Base-by-base conservation (phyloP, 805 yeast species). In the Priceomyces melissophilus region DNA sequence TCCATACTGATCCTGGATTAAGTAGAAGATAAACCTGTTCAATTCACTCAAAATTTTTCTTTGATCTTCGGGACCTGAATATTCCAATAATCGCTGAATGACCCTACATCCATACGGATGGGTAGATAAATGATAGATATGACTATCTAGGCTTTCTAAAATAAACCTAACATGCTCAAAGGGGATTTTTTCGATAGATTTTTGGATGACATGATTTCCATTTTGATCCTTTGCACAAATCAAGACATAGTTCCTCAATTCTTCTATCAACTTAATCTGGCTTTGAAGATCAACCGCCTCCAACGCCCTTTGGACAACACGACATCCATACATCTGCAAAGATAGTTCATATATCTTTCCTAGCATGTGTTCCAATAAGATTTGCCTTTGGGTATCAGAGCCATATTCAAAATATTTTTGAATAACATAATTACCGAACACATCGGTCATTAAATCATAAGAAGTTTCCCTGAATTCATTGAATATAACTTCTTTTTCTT, bases 61-160 rank as follows among this genome's bases (percentile, higher is more conserved):
- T 60, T 86, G 90, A 52, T 88, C 90, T 4, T 70, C 75, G 7
- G 61, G 62, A 16, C 75, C 70, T 2, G 95, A 86, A 63, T 78
- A 83, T 63, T 93, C 98, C 46, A 93, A 71, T 51, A 91, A 72
- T 47, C 99, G 75, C 67, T 93, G 99, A 47, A 93, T 86, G 2
- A 93, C 99, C 41, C 99, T 78, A 64, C 99, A 93, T 14, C 99
- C 99, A 62, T 93, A 93, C 2, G 97, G 95, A 65, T 93, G 97
- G 1, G 95, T 85, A 0, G 97, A 85, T 48, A 93, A 71, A 55
- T 86, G 95, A 55, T 87, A 86, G 39, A 89, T 84, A 45, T 78
- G 83, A 46, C 76, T 78, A 44, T 72, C 76, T 48, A 93, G 73
- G 25, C 89, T 78, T 27, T 78, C 81, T 54, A 88, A 72, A 35